Base-by-base conservation (phyloP, 495 filamentous ascomycete genomes). In the Melanomma pulvis-pyrius region DNA sequence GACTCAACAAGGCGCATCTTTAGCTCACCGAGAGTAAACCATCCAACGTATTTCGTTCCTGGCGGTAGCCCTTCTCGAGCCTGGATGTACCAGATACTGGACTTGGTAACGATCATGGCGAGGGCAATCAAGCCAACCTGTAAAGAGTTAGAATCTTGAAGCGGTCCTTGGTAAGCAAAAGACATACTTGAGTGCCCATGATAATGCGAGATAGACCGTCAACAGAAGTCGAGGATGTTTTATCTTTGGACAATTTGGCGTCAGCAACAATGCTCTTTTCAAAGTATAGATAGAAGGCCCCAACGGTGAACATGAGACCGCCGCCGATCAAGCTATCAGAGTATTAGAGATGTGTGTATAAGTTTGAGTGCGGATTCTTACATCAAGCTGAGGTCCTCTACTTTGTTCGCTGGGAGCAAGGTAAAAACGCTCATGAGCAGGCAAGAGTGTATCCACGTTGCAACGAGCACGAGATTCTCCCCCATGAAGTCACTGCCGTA, bases 381-480 rank as follows among this genome's bases (percentile, higher is more conserved):
- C 91, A 97, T 96, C 51, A 92, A 79, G 67, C 75, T 82, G 19
- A 90, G 73, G 74, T 90, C 82, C 75, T 99, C 96, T 1, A 85
- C 79, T 73, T 97, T 99, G 69, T 89, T 85, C 0, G 88, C 96
- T 6, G 92, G 90, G 15, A 99, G 81, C 24, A 97, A 76, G 21
- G 96, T 98, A 71, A 99, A 99, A 24, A 84, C 81, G 72, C 92
- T 93, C 93, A 97, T 98, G 6, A 88, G 74, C 1, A 84, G 55
- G 74, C 92, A 97, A 12, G 88, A 87, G 25, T 89, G 72, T 12
- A 84, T 82, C 96, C 96, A 99, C 2, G 86, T 87, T 1, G 75
- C 79, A 57, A 82, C 82, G n/a, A 96, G 81, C 11, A 81, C 61
- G 12, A 73, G 73, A 73, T 97, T 88, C 30, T 81, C 73, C 39